Conservation (phyloP, 2,329 filamentous ascomycete species). For the Fusarium illudens region DNA sequence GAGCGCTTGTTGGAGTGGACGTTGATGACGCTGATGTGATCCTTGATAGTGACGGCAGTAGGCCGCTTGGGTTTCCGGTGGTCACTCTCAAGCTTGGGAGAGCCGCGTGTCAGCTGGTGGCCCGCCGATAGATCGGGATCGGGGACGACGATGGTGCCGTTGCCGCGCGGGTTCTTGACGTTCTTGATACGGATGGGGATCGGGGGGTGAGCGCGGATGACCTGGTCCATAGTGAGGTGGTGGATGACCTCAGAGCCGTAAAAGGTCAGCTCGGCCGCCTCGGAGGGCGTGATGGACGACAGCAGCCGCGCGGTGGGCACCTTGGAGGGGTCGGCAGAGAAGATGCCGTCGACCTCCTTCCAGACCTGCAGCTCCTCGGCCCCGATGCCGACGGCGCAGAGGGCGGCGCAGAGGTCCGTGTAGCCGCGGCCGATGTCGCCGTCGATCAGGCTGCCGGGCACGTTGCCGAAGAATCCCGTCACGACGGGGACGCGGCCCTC, state of each 20-base stretch:
- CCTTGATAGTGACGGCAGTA: conserved; percentile 95
- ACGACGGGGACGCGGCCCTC: conserved; percentile 76
- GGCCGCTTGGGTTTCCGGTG: conserved; percentile 73
- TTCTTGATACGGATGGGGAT: conserved; percentile 93
- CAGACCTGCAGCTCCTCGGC: conserved; percentile 94
- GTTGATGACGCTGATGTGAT: conserved; percentile 95
- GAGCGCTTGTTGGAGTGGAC: conserved; percentile 98
- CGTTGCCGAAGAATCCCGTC: conserved; percentile 94
- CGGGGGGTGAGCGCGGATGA: conserved; percentile 78
- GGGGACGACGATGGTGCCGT: conserved; percentile 84
- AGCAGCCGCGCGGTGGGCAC: conserved; percentile 94
- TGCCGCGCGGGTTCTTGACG: conserved; percentile 83
- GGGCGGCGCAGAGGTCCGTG: conserved; percentile 92
- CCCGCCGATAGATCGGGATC: conserved; percentile 66
- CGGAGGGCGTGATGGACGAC: conserved; percentile 86
- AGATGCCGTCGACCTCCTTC: conserved; percentile 99
- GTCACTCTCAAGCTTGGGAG: conserved; percentile 48
- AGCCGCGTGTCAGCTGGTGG: conserved; percentile 65
- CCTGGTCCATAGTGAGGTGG: conserved; percentile 98
- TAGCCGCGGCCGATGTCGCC: conserved; percentile 92
- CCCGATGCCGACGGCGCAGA: conserved; percentile 87
- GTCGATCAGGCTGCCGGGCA: conserved; percentile 89
- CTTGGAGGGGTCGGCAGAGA: conserved; percentile 84
- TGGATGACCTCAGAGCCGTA: conserved; percentile 98
- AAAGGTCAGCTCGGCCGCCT: conserved; percentile 95